Base-by-base conservation (phyloP, 116 monocot genomes). In the Papilionanthe hybrid region DNA sequence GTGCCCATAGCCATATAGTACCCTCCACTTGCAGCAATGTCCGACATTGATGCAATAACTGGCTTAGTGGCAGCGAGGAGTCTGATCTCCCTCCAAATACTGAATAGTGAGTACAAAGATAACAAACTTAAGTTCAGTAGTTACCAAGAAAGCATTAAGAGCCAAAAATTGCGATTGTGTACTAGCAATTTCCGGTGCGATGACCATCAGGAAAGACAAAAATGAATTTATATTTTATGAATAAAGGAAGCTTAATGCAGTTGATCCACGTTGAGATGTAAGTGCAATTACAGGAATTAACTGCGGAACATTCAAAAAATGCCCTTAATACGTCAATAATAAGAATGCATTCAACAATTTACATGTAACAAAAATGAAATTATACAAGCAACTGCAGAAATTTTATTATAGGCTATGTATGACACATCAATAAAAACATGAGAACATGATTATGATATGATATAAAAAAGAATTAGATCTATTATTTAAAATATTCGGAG, bases 1-100 rank as follows among this genome's bases (percentile, higher is more conserved):
- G 94, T 92, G 80, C 88, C 98, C 98, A 98, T 98, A 44, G 94
- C 94, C 91, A 98, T 92, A 83, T 98, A 98, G 72, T 98, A 98
- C 58, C 98, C 98, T 69, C 98, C 98, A 86, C 98, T 98, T 82
- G 98, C 98, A 76, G 98, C 98, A 86, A 94, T 85, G 87, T 98
- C 98, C 75, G 94, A 86, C 98, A 98, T 93, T 13, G 98, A 98
- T 75, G 94, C 98, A 78, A 98, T 84, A 15, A 98, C 94, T 76
- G 98, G 98, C 82, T 94, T 98, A 42, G 88, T 82, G n/a, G 90
- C 86, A 77, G 98, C 86, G 82, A 98, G 91, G 87, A 93, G 94
- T 80, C 71, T 89, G 53, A 98, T 94, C 79, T 94, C 98, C 83
- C 98, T 91, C 98, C 98, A 98, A 87, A 98, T 92, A 76, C 93